phyloP scores from a whole-genome alignment of 2,329 filamentous ascomycete species.

The Hypocreales sp. region DNA sequence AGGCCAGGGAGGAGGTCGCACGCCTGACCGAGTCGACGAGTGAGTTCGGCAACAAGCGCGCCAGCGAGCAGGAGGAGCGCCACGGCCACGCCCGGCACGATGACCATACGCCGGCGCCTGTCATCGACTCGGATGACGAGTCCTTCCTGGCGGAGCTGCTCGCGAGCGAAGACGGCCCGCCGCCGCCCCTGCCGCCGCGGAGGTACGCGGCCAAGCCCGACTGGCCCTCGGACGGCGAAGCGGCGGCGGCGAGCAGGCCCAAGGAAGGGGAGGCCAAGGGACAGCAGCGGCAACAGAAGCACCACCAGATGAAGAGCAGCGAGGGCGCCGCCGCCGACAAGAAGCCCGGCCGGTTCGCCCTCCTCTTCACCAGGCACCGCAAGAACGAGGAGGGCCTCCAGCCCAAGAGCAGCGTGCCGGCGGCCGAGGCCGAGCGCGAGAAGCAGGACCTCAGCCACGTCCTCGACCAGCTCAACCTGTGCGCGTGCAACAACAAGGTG shows the following conservation, averaged over 20 bases:
- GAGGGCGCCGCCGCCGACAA: slow-evolving; percentile 15
- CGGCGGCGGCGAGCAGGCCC: slow-evolving; percentile 10
- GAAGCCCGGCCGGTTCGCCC: slow-evolving; percentile 18
- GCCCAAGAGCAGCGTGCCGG: slow-evolving; percentile 20
- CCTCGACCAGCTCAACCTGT: slow-evolving; percentile 71
- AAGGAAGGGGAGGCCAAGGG: slow-evolving; percentile 5
- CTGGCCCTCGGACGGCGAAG: slow-evolving; percentile 22
- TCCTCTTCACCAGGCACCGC: slow-evolving; percentile 20
- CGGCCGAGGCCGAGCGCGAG: slow-evolving; percentile 30
- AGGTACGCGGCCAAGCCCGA: slow-evolving; percentile 33
- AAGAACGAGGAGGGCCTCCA: slow-evolving; percentile 21
- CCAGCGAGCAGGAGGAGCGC: slow-evolving; percentile 1
- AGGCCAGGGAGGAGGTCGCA: slow-evolving; percentile 2
- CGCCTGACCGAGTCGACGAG: slow-evolving; percentile 1
- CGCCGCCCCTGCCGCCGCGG: slow-evolving; percentile 40
- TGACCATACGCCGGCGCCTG: slow-evolving; percentile 17
- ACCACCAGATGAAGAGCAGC: slow-evolving; percentile 11
- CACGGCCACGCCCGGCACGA: slow-evolving; percentile 4
- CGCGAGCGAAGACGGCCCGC: slow-evolving; percentile 22
- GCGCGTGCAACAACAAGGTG: slow-evolving; percentile 70
- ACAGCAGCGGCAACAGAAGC: slow-evolving; percentile 2
- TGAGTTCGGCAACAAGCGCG: neutral
- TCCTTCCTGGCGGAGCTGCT: slow-evolving; percentile 41
- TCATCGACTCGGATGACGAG: slow-evolving; percentile 42
- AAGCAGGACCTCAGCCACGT: slow-evolving; percentile 62